Evolutionary conservation across 2,329 filamentous ascomycete genomes (phyloP).

Genomic region (Phaeosphaeria sp.): DNA sequence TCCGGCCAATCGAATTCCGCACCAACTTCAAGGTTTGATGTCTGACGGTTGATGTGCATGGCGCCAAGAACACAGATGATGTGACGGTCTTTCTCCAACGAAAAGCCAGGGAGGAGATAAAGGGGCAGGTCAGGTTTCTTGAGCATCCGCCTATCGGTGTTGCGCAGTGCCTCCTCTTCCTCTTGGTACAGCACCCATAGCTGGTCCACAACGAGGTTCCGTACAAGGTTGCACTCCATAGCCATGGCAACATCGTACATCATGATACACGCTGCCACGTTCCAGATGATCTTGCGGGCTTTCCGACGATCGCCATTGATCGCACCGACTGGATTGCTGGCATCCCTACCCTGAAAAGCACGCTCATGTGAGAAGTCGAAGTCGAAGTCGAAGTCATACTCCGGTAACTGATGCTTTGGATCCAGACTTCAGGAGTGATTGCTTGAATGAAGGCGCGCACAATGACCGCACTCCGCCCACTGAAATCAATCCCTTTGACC

Average conservation of each 20-base stretch:
- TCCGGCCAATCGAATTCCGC: not conserved
- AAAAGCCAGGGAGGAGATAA: not conserved
- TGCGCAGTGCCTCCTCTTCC: not conserved
- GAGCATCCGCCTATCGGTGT: not conserved
- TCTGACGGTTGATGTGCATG: not conserved
- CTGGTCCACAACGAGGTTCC: not conserved
- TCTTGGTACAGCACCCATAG: not conserved
- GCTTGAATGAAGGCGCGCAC: constrained; percentile 1
- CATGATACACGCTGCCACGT: not conserved
- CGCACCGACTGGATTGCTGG: not conserved
- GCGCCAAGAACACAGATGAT: not conserved
- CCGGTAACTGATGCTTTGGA: not conserved
- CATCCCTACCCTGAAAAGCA: not conserved
- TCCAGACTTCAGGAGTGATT: not conserved
- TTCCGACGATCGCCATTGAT: not conserved
- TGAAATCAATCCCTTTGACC: not conserved
- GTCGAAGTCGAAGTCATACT: not conserved
- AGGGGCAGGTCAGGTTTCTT: not conserved
- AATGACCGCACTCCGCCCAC: not conserved
- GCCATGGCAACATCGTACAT: not conserved
- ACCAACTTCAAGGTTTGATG: not conserved
- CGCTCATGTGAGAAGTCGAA: not conserved
- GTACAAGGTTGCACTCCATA: not conserved
- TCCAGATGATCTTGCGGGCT: not conserved
- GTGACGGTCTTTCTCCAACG: not conserved